Base-by-base conservation (phyloP, 768 basidiomycete genomes). In the Trametes meyenii region DNA sequence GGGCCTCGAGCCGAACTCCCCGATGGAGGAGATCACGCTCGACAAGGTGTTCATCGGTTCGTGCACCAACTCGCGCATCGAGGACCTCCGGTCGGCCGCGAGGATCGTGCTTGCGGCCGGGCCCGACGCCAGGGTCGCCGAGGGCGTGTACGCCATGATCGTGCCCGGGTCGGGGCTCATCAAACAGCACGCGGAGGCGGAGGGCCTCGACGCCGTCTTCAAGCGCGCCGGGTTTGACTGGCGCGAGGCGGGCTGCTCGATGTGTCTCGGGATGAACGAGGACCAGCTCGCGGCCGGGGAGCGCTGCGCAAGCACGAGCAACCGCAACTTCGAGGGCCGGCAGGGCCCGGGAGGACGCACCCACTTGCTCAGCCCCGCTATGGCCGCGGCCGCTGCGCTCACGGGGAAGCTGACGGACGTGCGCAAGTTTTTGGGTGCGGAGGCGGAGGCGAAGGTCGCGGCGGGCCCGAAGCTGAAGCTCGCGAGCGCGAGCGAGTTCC, bases 221-320 rank as follows among this genome's bases (percentile, higher is more conserved):
- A 83, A 79, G 72, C 82, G 82, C 29, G 85, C 85, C 2, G 85
- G 85, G 17, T 87, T 86, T 70, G 85, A 87, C 69, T 86, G 85
- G 85, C 76, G 85, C 63, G 85, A 87, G 73, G 85, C 85, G 16
- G 85, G 85, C 35, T 87, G 85, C 73, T 87, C 85, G 26, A 87
- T 87, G 85, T 87, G 85, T 74, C 73, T 87, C 50, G 85, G 85
- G 42, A 87, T 87, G 85, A 87, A 87, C 77, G 84, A 85, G 24
- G 85, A 87, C 71, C 83, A 85, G 73, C 81, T 87, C 61, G 71
- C 76, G 46, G 85, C 85, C 0, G 81, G 81, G 17, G 73, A 78
- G 67, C 80, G 85, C 55, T 86, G 85, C 69, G 85, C 85, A 4
- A 82, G 80, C 61, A 87, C 85, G 42, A 84, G 83, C 64, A 86